Conservation (phyloP, 495 filamentous ascomycete genomes). For the Geoglossum glabrum region DNA sequence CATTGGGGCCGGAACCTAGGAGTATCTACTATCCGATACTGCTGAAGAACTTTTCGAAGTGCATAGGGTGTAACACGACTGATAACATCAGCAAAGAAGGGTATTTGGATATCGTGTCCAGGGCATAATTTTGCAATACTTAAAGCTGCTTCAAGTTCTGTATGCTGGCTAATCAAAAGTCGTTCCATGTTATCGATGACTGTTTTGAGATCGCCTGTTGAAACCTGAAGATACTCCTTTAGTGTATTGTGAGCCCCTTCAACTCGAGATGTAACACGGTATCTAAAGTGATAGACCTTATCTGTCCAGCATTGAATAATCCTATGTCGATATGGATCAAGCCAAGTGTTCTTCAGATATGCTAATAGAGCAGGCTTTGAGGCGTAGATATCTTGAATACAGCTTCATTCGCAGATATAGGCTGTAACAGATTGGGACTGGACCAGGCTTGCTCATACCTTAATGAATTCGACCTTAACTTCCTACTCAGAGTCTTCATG, state of each 20-base stretch:
- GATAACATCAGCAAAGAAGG: not conserved
- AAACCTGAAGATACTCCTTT: not conserved
- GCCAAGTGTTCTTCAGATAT: not conserved
- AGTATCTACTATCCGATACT: not conserved
- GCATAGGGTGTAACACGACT: slow-evolving; percentile 1
- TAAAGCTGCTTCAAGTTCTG: not conserved
- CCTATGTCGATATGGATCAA: not conserved
- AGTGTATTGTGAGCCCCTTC: slow-evolving; percentile 1
- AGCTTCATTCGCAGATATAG: not conserved
- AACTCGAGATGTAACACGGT: not conserved
- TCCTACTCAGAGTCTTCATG: not conserved
- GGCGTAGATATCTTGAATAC: not conserved
- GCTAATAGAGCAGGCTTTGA: not conserved
- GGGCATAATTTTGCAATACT: not conserved
- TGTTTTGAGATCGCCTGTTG: slow-evolving; percentile 1
- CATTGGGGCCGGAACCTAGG: not conserved
- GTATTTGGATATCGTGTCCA: not conserved
- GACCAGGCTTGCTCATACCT: not conserved
- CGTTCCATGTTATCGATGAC: not conserved
- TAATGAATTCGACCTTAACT: not conserved
- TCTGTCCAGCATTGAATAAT: not conserved
- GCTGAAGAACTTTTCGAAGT: not conserved
- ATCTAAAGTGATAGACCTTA: not conserved
- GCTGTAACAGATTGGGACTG: not conserved
- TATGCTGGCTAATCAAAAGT: not conserved